Base-by-base conservation (phyloP, 805 yeast species). In the Torulaspora gathmanii region DNA sequence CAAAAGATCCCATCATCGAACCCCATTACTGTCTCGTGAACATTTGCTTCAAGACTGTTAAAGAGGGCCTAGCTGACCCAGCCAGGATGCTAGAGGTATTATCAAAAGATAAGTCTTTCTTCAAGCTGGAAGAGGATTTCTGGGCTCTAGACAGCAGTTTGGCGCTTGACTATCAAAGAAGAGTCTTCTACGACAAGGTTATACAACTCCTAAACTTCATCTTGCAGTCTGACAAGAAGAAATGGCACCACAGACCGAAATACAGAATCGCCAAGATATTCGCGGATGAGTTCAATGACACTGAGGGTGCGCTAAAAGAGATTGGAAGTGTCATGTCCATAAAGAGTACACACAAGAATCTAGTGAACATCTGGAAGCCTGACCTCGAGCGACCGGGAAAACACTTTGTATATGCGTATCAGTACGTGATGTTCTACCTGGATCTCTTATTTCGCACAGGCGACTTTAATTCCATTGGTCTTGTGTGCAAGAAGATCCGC, bases 321-420 rank as follows among this genome's bases (percentile, higher is more conserved):
- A 78, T 91, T 77, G 69, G 77, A 1, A 59, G 71, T 0, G 68
- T 88, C 13, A 76, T 90, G 42, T 73, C 85, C 6, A 63, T 87
- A 39, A 86, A 81, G 53, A 72, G 88, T 0, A 73, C 78, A 2
- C 78, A 80, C 34, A 85, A 88, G 57, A 79, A 83, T 9, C 72
- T 93, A 30, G 79, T 90, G 1, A 83, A 79, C 52, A 86, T 93
- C 46, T 93, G 99, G 98, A 88, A 88, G 55, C 95, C 97, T 0
- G 96, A 89, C 38, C 64, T 73, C 55, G 99, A 95, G 62, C 68
- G 95, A 16, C 93, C 97, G 0, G 99, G 99, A 0, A 87, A 86
- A 54, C 96, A 91, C 64, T 91, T 89, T 61, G 79, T 79, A 9
- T 88, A 84, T 64, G 82, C 83, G 26, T 75, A 72, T 51, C 78